Conservation (phyloP, 2,329 filamentous ascomycete genomes). For the Ascochyta koolunga region DNA sequence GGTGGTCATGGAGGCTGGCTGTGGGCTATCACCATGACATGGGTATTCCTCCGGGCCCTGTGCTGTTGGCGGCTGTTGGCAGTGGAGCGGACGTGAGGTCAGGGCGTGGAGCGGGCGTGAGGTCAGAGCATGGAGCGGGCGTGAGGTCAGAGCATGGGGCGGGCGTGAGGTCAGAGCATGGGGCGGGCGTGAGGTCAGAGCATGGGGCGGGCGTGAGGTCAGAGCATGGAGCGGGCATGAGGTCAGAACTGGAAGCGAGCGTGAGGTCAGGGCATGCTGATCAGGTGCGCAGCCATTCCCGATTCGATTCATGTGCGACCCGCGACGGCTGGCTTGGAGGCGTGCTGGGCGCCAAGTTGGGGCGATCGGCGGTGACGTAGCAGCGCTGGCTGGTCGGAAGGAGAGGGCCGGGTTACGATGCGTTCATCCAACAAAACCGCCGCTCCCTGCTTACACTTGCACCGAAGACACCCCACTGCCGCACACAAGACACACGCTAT, state of each 20-base stretch:
- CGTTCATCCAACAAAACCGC: constrained; percentile 9
- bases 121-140: no score
- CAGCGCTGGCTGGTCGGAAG: constrained; percentile 1
- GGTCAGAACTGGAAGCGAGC: constrained; percentile 12
- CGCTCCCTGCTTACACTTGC: constrained; percentile 21
- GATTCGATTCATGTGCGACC: neutral
- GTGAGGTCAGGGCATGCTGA: constrained; percentile 31
- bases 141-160: no score
- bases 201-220: constrained; percentile 29
- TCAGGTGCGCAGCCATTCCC: constrained; percentile 4
- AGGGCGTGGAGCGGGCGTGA: no score
- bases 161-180: no score
- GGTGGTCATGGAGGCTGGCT: constrained; percentile 28
- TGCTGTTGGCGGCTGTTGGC: no score
- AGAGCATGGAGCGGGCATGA: constrained; percentile 18
- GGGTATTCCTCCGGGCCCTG: no score
- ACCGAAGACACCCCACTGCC: constrained; percentile 26
- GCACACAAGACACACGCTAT: constrained; percentile 4
- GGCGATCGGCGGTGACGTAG: constrained; percentile 9
- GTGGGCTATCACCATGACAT: constrained; percentile 29
- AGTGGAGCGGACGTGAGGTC: no score
- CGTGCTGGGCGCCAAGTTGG: constrained; percentile 14
- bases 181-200: no score
- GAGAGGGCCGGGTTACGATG: constrained; percentile 1
- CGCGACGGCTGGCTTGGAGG: constrained; percentile 1